These are phyloP conservation scores for Alternaria metachromatica DNA, from an alignment of 2,329 filamentous ascomycete species.

Conservation along the genomic window DNA sequence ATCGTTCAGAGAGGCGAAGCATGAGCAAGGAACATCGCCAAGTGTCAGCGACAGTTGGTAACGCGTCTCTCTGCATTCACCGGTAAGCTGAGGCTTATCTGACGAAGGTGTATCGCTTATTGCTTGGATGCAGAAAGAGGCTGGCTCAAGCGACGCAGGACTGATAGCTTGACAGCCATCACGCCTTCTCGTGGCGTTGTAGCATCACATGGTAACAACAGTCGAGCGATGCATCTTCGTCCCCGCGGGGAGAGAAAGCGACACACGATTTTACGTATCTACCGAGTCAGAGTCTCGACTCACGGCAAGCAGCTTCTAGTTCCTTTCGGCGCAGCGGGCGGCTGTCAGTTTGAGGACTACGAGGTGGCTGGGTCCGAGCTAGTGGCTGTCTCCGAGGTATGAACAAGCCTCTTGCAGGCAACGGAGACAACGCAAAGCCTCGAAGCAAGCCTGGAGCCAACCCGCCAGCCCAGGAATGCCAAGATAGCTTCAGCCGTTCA, in stretches of 20 bases:
- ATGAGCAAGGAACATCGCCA: slow-evolving; percentile 7
- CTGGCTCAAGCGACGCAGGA: slow-evolving; percentile 7
- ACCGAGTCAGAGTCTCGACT: slow-evolving; percentile 10
- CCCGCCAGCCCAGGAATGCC: slow-evolving; percentile 37
- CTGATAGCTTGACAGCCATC: slow-evolving; percentile 9
- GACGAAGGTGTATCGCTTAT: slow-evolving; percentile 10
- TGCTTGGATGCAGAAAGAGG: slow-evolving; percentile 13
- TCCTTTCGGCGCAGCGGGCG: neutral
- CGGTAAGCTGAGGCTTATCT: slow-evolving; percentile 15
- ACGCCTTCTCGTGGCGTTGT: slow-evolving; percentile 20
- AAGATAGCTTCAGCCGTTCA: slow-evolving; percentile 27
- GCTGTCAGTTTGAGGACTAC: neutral
- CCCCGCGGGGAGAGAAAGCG: slow-evolving; percentile 1
- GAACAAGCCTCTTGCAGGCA: slow-evolving; percentile 38
- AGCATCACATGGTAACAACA: slow-evolving; percentile 15
- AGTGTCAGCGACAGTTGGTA: slow-evolving; percentile 20
- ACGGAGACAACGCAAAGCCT: slow-evolving; percentile 16
- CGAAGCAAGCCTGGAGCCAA: slow-evolving; percentile 29
- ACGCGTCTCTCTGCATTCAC: slow-evolving; percentile 7
- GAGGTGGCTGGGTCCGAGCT: slow-evolving; percentile 4
- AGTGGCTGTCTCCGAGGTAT: slow-evolving; percentile 14
- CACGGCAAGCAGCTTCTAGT: neutral
- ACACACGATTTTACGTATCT: slow-evolving; percentile 14
- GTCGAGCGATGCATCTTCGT: neutral
- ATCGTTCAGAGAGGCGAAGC: neutral